A percentile compares a stretch with the other conserved stretches of the same genome.
These are phyloP conservation scores for Graphiopsis chlorocephala DNA, from an alignment of 2,329 filamentous ascomycete species.

Conservation along the genomic window DNA sequence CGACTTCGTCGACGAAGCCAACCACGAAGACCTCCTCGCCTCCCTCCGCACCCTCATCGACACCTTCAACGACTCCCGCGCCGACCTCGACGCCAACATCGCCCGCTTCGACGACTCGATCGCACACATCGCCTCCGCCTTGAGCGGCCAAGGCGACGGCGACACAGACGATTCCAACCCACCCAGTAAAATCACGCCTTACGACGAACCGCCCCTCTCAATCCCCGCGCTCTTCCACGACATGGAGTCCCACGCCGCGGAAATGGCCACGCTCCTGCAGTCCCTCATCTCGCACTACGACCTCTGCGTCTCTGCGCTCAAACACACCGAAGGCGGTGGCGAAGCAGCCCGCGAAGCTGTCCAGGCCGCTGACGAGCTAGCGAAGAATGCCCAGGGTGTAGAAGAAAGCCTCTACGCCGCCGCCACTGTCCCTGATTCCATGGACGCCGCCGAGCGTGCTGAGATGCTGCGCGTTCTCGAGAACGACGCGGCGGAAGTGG, in stretches of 20 bases:
- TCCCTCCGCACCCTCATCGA: constrained; percentile 69
- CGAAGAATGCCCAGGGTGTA: constrained; percentile 39
- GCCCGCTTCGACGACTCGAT: constrained; percentile 69
- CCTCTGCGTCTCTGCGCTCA: constrained; percentile 84
- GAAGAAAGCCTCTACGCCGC: constrained; percentile 61
- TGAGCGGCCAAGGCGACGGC: constrained; percentile 8
- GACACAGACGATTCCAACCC: constrained; percentile 19
- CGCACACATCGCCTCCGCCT: constrained; percentile 18
- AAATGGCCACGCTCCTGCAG: constrained; percentile 77
- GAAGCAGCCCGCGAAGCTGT: constrained; percentile 43
- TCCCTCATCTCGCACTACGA: constrained; percentile 87
- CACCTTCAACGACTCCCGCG: constrained; percentile 67
- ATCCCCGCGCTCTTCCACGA: constrained; percentile 48
- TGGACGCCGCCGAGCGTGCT: constrained; percentile 70
- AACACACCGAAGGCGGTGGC: constrained; percentile 70
- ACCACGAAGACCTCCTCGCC: constrained; percentile 63
- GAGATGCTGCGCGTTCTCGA: constrained; percentile 82
- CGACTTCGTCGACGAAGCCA: constrained; percentile 73
- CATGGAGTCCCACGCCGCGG: constrained; percentile 71
- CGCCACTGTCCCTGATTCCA: constrained; percentile 54
- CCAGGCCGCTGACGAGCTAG: constrained; percentile 35
- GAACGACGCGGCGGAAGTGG: constrained; percentile 64
- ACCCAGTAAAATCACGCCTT: constrained; percentile 32
- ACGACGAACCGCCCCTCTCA: constrained; percentile 34
- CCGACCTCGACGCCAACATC: constrained; percentile 52